phyloP scores from a whole-genome alignment of 192 early-diverging fungal species.

The Rhizophagus sp. region DNA sequence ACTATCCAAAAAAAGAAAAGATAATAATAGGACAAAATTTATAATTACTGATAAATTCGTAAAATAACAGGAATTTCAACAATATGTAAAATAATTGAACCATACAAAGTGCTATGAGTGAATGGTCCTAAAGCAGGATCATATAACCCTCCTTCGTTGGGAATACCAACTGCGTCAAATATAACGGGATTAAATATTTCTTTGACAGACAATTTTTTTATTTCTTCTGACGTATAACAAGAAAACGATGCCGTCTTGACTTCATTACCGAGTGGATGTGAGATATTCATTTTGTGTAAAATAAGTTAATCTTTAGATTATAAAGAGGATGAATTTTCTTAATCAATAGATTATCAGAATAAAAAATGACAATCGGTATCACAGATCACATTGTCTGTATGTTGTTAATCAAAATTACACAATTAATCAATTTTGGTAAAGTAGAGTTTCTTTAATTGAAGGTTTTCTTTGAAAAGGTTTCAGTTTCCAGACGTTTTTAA shows the following conservation, averaged over 20 bases:
- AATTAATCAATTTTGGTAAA: no score
- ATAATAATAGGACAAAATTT: not conserved
- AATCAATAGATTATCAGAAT: no score
- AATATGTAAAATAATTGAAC: not conserved
- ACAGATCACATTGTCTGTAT: no score
- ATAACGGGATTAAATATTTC: constrained; percentile 86
- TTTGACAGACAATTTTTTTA: constrained; percentile 92
- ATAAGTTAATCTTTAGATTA: no score
- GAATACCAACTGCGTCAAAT: constrained; percentile 89
- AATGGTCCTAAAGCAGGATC: constrained; percentile 94
- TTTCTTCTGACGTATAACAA: constrained; percentile 85
- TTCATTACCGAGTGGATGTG: constrained; percentile 77
- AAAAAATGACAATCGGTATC: no score
- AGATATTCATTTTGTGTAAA: constrained; percentile 72
- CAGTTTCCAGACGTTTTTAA: not conserved
- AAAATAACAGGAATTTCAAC: not conserved
- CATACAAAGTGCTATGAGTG: constrained; percentile 73
- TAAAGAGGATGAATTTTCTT: no score
- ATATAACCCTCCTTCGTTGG: constrained; percentile 89
- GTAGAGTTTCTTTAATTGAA: not conserved
- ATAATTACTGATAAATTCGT: not conserved
- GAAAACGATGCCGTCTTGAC: constrained; percentile 89
- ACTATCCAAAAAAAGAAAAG: constrained; percentile 38
- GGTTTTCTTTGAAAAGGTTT: no score
- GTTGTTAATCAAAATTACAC: not conserved